Evolutionary conservation across 306 rosid species (phyloP).

Genomic region (Lablab purpureus): DNA sequence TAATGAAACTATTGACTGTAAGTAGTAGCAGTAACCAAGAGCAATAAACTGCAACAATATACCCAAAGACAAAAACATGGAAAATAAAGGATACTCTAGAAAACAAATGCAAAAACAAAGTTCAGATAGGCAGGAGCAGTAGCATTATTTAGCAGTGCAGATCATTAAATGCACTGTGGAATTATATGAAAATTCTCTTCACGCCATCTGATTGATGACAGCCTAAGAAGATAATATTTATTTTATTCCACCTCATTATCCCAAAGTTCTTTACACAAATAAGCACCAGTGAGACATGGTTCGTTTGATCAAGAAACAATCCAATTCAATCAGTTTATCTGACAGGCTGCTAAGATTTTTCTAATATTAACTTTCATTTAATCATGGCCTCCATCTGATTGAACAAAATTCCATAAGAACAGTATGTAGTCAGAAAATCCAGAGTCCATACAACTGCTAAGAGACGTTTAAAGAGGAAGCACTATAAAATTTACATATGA

Average conservation of each 20-base stretch:
- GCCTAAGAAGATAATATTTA: not conserved
- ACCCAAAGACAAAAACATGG: not conserved
- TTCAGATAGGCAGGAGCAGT: not conserved
- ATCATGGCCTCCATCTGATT: not conserved
- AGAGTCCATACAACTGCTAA: not conserved
- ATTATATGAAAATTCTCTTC: constrained; percentile 4
- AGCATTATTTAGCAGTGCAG: not conserved
- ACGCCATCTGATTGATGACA: constrained; percentile 23
- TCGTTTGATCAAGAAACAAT: constrained; percentile 17
- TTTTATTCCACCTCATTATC: not conserved
- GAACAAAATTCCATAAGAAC: constrained; percentile 7
- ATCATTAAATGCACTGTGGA: not conserved
- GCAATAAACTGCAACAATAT: not conserved
- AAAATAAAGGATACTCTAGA: not conserved
- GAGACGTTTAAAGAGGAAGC: not conserved
- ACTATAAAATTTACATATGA: not conserved
- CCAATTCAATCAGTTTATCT: not conserved
- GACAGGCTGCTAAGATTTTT: not conserved
- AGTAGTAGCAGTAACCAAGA: not conserved
- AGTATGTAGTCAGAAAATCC: not conserved
- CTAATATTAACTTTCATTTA: not conserved
- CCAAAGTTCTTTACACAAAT: not conserved
- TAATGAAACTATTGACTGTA: constrained; percentile 1
- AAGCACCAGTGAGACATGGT: not conserved
- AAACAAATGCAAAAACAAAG: not conserved